phyloP scores from a whole-genome alignment of 2,329 filamentous ascomycete genomes.

The Phaeosphaeria sp. region DNA sequence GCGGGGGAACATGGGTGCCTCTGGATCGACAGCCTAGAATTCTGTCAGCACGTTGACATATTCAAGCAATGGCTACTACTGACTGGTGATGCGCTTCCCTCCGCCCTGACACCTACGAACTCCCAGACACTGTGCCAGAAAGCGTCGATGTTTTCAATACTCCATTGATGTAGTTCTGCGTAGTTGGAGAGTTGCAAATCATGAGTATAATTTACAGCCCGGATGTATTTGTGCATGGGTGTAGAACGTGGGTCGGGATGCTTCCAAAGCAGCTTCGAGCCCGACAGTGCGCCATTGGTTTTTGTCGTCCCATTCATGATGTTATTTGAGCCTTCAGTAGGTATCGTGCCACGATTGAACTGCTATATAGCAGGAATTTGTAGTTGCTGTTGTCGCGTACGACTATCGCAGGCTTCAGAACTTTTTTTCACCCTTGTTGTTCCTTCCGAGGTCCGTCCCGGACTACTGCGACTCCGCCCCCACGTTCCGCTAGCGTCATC shows the following conservation, averaged over 20 bases:
- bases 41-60: not conserved
- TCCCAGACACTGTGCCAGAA: constrained; percentile 92
- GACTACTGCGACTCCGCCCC: not conserved
- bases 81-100: constrained; percentile 67
- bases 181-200: constrained; percentile 69
- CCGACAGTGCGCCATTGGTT: constrained; percentile 30
- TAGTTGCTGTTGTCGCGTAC: not conserved
- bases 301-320: constrained; percentile 20
- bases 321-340: not conserved
- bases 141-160: constrained; percentile 72
- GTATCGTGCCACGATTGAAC: not conserved
- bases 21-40: constrained; percentile 69
- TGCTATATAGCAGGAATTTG: not conserved
- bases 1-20: constrained; percentile 80
- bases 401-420: not conserved
- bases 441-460: not conserved
- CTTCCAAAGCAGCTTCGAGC: constrained; percentile 64
- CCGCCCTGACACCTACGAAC: constrained; percentile 77
- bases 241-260: constrained; percentile 72
- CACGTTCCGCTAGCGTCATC: not conserved
- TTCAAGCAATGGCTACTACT: constrained; percentile 20
- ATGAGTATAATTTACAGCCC: constrained; percentile 72
- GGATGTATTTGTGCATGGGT: constrained; percentile 74
- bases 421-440: not conserved
- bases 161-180: constrained; percentile 83